Evolutionary conservation across 1,139 yeast genomes (phyloP).

Genomic region (Geotrichum citri-aurantii): DNA sequence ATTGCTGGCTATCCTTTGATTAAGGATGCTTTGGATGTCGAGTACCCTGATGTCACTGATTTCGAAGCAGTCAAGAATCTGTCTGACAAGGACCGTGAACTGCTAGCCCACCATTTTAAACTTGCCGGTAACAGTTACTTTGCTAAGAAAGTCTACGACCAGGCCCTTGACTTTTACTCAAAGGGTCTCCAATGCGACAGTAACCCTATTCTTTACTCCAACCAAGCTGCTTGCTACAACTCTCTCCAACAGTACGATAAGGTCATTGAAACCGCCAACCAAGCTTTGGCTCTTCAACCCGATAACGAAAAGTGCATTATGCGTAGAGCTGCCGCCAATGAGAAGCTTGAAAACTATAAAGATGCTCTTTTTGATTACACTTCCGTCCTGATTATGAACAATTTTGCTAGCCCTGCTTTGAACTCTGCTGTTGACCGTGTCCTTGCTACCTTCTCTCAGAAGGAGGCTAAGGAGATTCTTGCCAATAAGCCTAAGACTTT

Average conservation of each 20-base stretch:
- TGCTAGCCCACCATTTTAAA: conserved; percentile 72
- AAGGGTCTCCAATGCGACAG: conserved; percentile 64
- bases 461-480: conserved; percentile 50
- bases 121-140: conserved; percentile 84
- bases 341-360: conserved; percentile 65
- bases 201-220: conserved; percentile 88
- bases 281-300: conserved; percentile 79
- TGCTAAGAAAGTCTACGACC: conserved; percentile 52
- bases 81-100: conserved; percentile 52
- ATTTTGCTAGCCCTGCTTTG: conserved; percentile 65
- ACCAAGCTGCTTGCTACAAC: conserved; percentile 92
- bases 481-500: conserved; percentile 49
- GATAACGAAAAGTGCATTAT: conserved; percentile 84
- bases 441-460: conserved; percentile 41
- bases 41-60: conserved; percentile 33
- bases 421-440: conserved; percentile 86
- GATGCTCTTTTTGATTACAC: conserved; percentile 93
- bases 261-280: conserved; percentile 81
- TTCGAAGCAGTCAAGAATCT: conserved; percentile 44
- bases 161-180: conserved; percentile 72
- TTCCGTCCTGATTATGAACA: conserved; percentile 45
- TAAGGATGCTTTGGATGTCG: conserved; percentile 27
- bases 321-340: conserved; percentile 71
- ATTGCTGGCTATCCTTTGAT: conserved; percentile 26
- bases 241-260: conserved; percentile 72